phyloP scores from a whole-genome alignment of 2,329 filamentous ascomycete species.

The Alternaria rosae region DNA sequence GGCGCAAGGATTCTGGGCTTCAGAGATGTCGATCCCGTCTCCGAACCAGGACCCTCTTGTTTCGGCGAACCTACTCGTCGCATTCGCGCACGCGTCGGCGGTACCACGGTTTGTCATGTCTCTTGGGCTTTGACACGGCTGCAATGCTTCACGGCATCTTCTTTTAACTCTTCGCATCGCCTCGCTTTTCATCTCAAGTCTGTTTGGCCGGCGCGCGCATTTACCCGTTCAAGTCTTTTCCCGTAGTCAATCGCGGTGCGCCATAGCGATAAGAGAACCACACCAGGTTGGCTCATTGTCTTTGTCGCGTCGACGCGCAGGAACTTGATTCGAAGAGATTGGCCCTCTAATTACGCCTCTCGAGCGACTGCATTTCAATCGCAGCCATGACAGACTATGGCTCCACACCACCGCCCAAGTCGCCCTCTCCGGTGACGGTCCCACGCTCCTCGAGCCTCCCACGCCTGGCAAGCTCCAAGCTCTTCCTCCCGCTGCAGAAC shows the following conservation, averaged over 20 bases:
- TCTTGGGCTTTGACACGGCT: slow-evolving; percentile 6
- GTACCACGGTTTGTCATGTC: slow-evolving; percentile 17
- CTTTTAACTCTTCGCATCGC: neutral
- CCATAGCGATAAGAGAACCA: slow-evolving; percentile 5
- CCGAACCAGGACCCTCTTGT: slow-evolving; percentile 21
- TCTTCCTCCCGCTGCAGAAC: slow-evolving; percentile 53
- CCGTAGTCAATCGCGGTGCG: neutral
- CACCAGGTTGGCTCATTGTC: neutral
- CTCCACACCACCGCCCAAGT: slow-evolving; percentile 25
- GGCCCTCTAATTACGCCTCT: slow-evolving; percentile 3
- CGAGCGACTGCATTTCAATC: neutral
- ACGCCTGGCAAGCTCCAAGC: slow-evolving; percentile 46
- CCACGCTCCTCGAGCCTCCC: slow-evolving; percentile 37
- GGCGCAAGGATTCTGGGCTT: slow-evolving; percentile 9
- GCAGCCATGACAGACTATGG: slow-evolving; percentile 27
- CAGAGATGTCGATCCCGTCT: slow-evolving; percentile 28
- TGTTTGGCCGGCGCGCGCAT: neutral
- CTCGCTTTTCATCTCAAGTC: neutral
- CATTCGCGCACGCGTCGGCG: slow-evolving; percentile 20
- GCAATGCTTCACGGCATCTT: slow-evolving; percentile 9
- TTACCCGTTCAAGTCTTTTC: neutral
- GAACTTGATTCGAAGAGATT: neutral
- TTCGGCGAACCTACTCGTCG: slow-evolving; percentile 28
- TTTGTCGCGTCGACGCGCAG: slow-evolving; percentile 7
- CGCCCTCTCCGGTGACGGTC: slow-evolving; percentile 22